A percentile compares a stretch with the other conserved stretches of the same genome.
Evolutionary conservation across 106 monocot genomes (phyloP).

Genomic region (Amphibolis antarctica): DNA sequence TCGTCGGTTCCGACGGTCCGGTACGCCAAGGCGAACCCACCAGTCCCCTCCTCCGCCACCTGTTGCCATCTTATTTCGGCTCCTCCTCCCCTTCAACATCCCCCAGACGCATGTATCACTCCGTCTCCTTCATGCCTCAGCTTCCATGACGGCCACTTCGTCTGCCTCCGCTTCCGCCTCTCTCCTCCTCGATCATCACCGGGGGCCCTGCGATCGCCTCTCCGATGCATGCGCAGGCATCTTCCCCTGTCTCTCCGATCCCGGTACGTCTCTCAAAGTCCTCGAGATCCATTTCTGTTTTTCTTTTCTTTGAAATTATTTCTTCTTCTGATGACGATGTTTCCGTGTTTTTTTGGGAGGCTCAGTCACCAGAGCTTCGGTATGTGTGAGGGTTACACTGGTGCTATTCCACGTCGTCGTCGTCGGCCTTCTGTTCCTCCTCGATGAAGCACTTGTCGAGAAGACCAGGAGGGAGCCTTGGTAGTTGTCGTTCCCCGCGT

Average conservation of each 20-base stretch:
- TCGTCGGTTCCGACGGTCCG: too few relatives aligned
- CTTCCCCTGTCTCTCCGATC: conserved; percentile 30
- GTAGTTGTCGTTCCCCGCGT: conserved; percentile 12
- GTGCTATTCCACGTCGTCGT: conserved; percentile 41
- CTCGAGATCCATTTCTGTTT: background rate
- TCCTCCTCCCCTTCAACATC: too few relatives aligned
- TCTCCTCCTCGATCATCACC: conserved; percentile 3
- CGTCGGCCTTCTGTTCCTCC: conserved; percentile 39
- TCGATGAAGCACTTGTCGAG: conserved; percentile 38
- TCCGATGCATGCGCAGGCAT: conserved; percentile 5
- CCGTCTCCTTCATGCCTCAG: background rate
- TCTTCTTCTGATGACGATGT: background rate
- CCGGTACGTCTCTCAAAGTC: conserved; percentile 7
- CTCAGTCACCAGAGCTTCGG: conserved; percentile 41
- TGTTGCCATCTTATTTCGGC: too few relatives aligned
- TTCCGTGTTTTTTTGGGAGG: background rate
- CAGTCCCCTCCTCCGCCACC: too few relatives aligned
- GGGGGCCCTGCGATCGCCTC: conserved; percentile 1
- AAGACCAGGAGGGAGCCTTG: conserved; percentile 30
- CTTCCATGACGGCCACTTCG: background rate
- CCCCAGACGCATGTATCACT: too few relatives aligned
- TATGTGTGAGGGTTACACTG: conserved; percentile 36
- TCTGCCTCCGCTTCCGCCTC: background rate
- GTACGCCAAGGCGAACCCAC: too few relatives aligned
- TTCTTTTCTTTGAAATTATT: background rate